Evolutionary conservation across 208 protist genomes (phyloP).

Genomic region (Angomonas ambiguus): DNA sequence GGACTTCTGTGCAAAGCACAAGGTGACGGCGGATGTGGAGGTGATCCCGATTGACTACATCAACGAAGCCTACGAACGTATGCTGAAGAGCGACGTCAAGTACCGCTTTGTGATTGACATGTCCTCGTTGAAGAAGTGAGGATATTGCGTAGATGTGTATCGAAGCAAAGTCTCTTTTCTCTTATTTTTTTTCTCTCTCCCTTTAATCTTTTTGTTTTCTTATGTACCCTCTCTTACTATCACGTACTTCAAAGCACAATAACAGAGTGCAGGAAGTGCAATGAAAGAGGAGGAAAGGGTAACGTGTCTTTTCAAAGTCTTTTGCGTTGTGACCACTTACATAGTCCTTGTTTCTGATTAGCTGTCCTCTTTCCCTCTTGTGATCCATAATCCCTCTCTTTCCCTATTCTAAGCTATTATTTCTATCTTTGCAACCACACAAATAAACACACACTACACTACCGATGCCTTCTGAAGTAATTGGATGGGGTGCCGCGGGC

Average conservation of each 20-base stretch:
- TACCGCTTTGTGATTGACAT: slow-evolving; percentile 18
- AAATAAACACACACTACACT: not conserved
- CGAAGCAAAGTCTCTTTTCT: not conserved
- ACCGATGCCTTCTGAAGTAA: slow-evolving; percentile 20
- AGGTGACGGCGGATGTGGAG: not conserved
- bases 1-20: slow-evolving; percentile 8
- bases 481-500: slow-evolving; percentile 20
- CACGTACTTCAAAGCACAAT: not conserved
- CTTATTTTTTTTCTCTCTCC: not conserved
- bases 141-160: not conserved
- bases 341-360: no score
- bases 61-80: slow-evolving; percentile 8
- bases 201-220: not conserved
- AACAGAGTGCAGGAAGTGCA: no score
- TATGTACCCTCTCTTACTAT: not conserved
- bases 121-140: slow-evolving; percentile 30
- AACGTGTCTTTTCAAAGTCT: no score
- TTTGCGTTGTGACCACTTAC: no score
- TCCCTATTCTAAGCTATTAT: no score
- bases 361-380: not conserved
- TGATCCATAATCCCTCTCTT: not conserved
- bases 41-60: slow-evolving; percentile 3
- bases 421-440: no score
- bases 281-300: slow-evolving; percentile 15
- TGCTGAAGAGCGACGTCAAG: slow-evolving; percentile 9